phyloP scores from a whole-genome alignment of 345 rosid genomes.

The Jatropha curcas region DNA sequence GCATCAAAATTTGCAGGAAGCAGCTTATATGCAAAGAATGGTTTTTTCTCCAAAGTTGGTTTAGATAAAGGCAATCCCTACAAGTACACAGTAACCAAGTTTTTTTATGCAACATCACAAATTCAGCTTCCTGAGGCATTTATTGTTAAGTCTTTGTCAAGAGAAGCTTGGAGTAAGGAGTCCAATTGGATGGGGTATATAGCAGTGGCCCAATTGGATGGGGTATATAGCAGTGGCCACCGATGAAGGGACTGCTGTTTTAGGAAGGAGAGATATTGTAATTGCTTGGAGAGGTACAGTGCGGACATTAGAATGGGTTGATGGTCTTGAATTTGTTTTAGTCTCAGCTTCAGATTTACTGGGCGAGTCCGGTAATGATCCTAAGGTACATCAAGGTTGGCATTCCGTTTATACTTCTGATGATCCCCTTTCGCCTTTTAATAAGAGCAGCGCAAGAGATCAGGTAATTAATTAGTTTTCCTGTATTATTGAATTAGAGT shows the following conservation, averaged over 20 bases:
- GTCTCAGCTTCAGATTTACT: conserved; percentile 54
- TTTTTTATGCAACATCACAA: conserved; percentile 66
- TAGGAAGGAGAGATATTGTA: conserved; percentile 87
- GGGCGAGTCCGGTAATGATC: conserved; percentile 31
- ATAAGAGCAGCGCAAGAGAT: conserved; percentile 32
- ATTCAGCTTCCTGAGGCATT: conserved; percentile 67
- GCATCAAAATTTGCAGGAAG: conserved; percentile 62
- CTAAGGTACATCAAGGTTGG: conserved; percentile 82
- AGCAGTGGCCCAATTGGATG: conserved; percentile 81
- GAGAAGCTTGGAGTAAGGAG: conserved; percentile 84
- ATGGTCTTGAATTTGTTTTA: conserved; percentile 54
- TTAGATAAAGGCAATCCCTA: conserved; percentile 54
- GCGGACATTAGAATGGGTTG: conserved; percentile 68
- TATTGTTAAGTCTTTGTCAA: conserved; percentile 52
- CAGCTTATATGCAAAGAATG: conserved; percentile 50
- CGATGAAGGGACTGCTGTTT: conserved; percentile 53
- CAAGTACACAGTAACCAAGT: conserved; percentile 68
- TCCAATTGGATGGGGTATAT: conserved; percentile 90
- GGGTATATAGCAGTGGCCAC: conserved; percentile 84
- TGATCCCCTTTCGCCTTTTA: conserved; percentile 64
- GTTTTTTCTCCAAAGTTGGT: conserved; percentile 60
- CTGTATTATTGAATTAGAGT: no score
- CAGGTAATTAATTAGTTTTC: conserved; percentile 56
- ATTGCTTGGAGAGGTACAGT: conserved; percentile 86
- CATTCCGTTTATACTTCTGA: conserved; percentile 76